Percentiles rank a stretch among this genome's conserved stretches.
Evolutionary conservation across 2,329 filamentous ascomycete species (phyloP).

Genomic region (Fusarium coffeatum): DNA sequence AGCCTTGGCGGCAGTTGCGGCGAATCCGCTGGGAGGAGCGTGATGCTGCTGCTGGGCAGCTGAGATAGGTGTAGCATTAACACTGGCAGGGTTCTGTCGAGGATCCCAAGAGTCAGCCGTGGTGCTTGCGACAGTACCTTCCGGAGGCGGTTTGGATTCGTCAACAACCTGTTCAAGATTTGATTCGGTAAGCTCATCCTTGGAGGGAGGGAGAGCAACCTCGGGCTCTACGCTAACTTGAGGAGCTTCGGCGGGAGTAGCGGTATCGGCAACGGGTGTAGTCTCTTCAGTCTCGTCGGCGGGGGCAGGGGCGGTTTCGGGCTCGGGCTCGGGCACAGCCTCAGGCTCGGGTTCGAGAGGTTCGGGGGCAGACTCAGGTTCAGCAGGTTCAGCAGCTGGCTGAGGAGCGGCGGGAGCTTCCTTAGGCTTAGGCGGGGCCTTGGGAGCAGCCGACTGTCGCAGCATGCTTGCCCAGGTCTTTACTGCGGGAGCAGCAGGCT

Average conservation of each 20-base stretch:
- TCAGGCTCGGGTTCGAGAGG: slow-evolving; percentile 51
- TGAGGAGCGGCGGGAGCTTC: slow-evolving; percentile 61
- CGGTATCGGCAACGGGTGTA: slow-evolving; percentile 51
- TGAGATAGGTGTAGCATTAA: slow-evolving; percentile 74
- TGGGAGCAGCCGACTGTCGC: slow-evolving; percentile 67
- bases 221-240: slow-evolving; percentile 48
- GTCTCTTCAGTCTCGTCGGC: slow-evolving; percentile 40
- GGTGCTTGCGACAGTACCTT: slow-evolving; percentile 88
- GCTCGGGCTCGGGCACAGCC: slow-evolving; percentile 44
- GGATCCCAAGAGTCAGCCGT: slow-evolving; percentile 87
- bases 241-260: slow-evolving; percentile 39
- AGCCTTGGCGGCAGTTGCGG: slow-evolving; percentile 84
- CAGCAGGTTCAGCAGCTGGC: slow-evolving; percentile 49
- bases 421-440: slow-evolving; percentile 67
- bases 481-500: slow-evolving; percentile 54
- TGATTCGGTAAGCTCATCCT: slow-evolving; percentile 87
- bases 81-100: slow-evolving; percentile 67
- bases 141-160: slow-evolving; percentile 78
- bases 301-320: slow-evolving; percentile 51
- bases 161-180: slow-evolving; percentile 94
- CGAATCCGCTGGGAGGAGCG: slow-evolving; percentile 74
- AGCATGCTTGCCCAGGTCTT: slow-evolving; percentile 85
- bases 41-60: slow-evolving; percentile 72
- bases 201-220: slow-evolving; percentile 72
- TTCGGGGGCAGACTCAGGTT: slow-evolving; percentile 55